These are phyloP conservation scores for Protomyces pachydermus DNA, from an alignment of 1,139 yeast species.

Conservation along the genomic window DNA sequence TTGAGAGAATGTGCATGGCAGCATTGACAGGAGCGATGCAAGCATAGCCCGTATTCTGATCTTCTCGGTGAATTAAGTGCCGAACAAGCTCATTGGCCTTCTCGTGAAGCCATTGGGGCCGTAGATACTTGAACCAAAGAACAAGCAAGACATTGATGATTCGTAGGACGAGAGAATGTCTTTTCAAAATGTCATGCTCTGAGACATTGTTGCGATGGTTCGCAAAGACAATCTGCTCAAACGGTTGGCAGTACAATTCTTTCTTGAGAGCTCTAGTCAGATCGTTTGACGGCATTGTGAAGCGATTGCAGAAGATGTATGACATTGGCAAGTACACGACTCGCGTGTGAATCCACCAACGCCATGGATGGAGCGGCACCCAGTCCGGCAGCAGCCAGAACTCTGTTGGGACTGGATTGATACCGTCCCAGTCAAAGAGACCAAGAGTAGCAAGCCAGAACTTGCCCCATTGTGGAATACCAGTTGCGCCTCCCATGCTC, in stretches of 20 bases:
- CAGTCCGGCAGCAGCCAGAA: constrained; percentile 81
- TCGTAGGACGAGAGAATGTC: constrained; percentile 70
- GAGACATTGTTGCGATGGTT: constrained; percentile 77
- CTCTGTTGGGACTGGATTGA: constrained; percentile 97
- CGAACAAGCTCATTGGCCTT: constrained; percentile 53
- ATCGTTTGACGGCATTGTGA: constrained; percentile 56
- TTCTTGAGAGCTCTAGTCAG: constrained; percentile 57
- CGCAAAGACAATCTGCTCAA: constrained; percentile 60
- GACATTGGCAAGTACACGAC: constrained; percentile 88
- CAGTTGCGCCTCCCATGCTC: constrained; percentile 67
- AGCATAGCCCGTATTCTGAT: constrained; percentile 69
- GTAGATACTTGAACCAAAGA: constrained; percentile 58
- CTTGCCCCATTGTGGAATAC: constrained; percentile 97
- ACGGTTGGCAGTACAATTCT: constrained; percentile 73
- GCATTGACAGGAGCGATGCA: constrained; percentile 93
- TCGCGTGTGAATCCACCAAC: constrained; percentile 99
- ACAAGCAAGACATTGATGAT: constrained; percentile 57
- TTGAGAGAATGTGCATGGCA: constrained; percentile 74
- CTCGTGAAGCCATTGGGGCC: constrained; percentile 70
- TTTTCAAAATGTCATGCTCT: constrained; percentile 88
- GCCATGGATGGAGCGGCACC: constrained; percentile 83
- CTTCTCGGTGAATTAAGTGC: constrained; percentile 66
- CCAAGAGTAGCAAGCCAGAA: constrained; percentile 78
- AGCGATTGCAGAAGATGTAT: constrained; percentile 58
- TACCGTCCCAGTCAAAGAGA: constrained; percentile 91